Base-by-base conservation (phyloP, 768 basidiomycete species). In the Auricularia sp. region DNA sequence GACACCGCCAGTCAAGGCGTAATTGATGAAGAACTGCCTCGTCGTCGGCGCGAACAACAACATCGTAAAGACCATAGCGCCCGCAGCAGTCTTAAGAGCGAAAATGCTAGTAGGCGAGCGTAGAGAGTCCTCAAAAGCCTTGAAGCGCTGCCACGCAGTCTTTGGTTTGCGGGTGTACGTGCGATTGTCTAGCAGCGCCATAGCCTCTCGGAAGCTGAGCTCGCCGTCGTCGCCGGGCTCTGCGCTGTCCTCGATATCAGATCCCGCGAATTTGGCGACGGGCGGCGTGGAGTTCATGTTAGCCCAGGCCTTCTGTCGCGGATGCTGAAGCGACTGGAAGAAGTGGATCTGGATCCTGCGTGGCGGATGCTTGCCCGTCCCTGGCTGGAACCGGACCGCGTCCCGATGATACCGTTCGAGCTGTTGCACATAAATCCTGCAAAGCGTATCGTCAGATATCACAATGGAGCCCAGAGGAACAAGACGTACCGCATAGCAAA, bases 311-410 rank as follows among this genome's bases (percentile, higher is more conserved):
- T 62, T 67, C 33, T 63, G 64, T 24, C 59, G 51, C 18, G 67
- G 65, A 3, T 63, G 62, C 18, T 62, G 29, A 10, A 71, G 63
- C 7, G 37, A 64, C 62, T 75, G 74, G 62, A 72, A 71, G 61
- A 74, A 66, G 63, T 75, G 74, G 33, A 75, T 56, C 58, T 73
- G 70, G 14, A 71, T 47, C 3, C 65, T 54, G n/a, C 67, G 64
- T 21, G 51, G 64, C 34, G 66, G 59, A 66, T 73, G 70, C 6
- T 71, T 67, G 10, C 34, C 56, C 56, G 56, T 33, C 11, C 24
- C 56, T 8, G 56, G 29, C 56, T 35, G 56, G 56, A 59, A 59
- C 4, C 34, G 24, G 56, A 59, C 24, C 8, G 56, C 56, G 56
- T 29, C 56, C 4, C 34, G 56, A 35, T 59, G 56, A 34, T 59